Conservation (phyloP, 768 basidiomycete genomes). For the Terana coerulea region DNA sequence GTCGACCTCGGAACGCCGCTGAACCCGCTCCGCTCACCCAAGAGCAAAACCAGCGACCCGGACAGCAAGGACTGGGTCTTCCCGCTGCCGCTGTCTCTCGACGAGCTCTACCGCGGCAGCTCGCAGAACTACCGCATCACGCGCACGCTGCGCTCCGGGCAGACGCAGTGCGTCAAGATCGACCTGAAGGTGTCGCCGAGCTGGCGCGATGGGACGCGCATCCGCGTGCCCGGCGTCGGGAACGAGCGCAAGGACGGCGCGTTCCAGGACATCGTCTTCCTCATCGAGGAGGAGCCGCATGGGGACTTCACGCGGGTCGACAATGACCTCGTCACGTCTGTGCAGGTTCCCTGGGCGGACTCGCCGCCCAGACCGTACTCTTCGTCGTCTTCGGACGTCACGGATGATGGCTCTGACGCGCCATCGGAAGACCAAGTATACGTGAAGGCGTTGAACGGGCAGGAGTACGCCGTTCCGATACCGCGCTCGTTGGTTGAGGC, state of each 20-base stretch:
- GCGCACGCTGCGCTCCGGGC: slow-evolving; percentile 47
- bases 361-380: slow-evolving; percentile 26
- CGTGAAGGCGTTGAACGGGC: slow-evolving; percentile 57
- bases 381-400: neutral
- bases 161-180: slow-evolving; percentile 50
- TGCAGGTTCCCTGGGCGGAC: slow-evolving; percentile 56
- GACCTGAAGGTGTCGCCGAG: slow-evolving; percentile 60
- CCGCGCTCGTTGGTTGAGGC: slow-evolving; percentile 50
- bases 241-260: slow-evolving; percentile 55
- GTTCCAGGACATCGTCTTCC: slow-evolving; percentile 64
- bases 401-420: slow-evolving; percentile 1
- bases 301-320: slow-evolving; percentile 52
- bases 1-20: slow-evolving; percentile 12
- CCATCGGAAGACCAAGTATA: slow-evolving; percentile 42
- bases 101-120: slow-evolving; percentile 58
- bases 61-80: slow-evolving; percentile 62
- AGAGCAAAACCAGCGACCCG: neutral
- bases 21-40: slow-evolving; percentile 5
- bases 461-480: slow-evolving; percentile 45
- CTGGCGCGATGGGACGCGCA: slow-evolving; percentile 55
- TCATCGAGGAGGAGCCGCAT: slow-evolving; percentile 58
- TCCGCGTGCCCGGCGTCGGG: slow-evolving; percentile 61
- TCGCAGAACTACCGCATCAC: slow-evolving; percentile 57
- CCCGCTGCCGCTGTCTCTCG: slow-evolving; percentile 54
- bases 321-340: slow-evolving; percentile 52